Percentiles rank a stretch among this genome's conserved stretches.
Evolutionary conservation across 768 basidiomycete genomes (phyloP).

Genomic region (Kwoniella sp.): DNA sequence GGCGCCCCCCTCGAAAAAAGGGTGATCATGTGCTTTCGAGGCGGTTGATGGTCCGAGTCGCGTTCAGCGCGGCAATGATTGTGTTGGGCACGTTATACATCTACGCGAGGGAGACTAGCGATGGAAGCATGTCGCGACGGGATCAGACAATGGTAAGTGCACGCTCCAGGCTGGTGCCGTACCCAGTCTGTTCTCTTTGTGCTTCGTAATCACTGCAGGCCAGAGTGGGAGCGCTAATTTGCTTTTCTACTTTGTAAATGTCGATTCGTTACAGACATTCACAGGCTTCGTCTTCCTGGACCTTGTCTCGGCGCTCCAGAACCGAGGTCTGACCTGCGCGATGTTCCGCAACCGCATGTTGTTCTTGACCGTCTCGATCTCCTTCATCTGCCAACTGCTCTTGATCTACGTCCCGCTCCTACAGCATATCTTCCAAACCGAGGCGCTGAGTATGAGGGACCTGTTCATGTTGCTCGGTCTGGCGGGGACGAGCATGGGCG

Average conservation of each 20-base stretch:
- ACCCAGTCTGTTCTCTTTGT: too few relatives aligned
- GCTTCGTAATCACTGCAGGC: too few relatives aligned
- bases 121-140: conserved; percentile 77
- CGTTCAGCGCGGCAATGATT: conserved; percentile 93
- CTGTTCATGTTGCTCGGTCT: conserved; percentile 70
- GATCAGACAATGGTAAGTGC: conserved; percentile 92
- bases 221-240: background rate
- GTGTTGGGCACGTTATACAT: conserved; percentile 85
- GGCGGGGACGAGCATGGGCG: conserved; percentile 65
- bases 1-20: conserved; percentile 86
- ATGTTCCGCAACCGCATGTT: conserved; percentile 81
- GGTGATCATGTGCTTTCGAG: conserved; percentile 82
- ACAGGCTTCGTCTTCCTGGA: conserved; percentile 97
- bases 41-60: conserved; percentile 72
- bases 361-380: conserved; percentile 80
- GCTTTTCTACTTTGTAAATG: background rate
- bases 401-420: conserved; percentile 88
- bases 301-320: conserved; percentile 90
- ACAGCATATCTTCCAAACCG: conserved; percentile 93
- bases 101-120: conserved; percentile 78
- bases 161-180: background rate
- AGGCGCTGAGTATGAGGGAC: conserved; percentile 71
- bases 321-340: conserved; percentile 84
- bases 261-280: conserved; percentile 71
- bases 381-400: conserved; percentile 78